These are phyloP conservation scores for Achaetomiella virescens DNA, from an alignment of 495 filamentous ascomycete species.

Conservation along the genomic window DNA sequence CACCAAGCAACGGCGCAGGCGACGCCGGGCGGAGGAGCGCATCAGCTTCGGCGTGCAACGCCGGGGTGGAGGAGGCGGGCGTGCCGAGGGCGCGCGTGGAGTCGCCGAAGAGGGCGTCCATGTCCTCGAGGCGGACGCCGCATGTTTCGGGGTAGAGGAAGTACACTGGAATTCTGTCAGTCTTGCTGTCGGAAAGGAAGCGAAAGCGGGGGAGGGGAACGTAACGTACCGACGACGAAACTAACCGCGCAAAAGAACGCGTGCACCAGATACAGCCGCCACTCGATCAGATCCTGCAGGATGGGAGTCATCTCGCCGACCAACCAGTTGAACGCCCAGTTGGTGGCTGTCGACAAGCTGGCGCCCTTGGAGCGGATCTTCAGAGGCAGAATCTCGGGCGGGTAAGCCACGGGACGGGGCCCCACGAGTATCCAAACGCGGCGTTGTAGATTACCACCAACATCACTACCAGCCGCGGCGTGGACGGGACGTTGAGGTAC, in stretches of 20 bases:
- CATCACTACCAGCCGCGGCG: slow-evolving; percentile 78
- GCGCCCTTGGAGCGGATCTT: slow-evolving; percentile 98
- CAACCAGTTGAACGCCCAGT: slow-evolving; percentile 98
- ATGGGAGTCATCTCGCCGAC: slow-evolving; percentile 93
- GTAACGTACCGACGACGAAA: slow-evolving; percentile 90
- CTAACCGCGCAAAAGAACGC: slow-evolving; percentile 95
- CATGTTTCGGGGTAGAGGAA: slow-evolving; percentile 96
- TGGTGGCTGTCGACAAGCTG: slow-evolving; percentile 90
- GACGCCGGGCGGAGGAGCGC: slow-evolving; percentile 67
- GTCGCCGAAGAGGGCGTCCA: slow-evolving; percentile 88
- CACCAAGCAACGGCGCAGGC: slow-evolving; percentile 70
- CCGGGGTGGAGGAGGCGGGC: slow-evolving; percentile 46
- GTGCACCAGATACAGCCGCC: slow-evolving; percentile 90
- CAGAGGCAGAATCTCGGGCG: slow-evolving; percentile 91
- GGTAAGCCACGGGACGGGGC: slow-evolving; percentile 98
- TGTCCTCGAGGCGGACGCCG: slow-evolving; percentile 91
- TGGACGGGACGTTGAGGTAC: slow-evolving; percentile 70
- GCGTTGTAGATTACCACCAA: slow-evolving; percentile 99
- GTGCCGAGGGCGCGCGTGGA: slow-evolving; percentile 64
- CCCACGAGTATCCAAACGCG: slow-evolving; percentile 98
- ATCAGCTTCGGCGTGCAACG: slow-evolving; percentile 56
- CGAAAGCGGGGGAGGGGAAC: background rate
- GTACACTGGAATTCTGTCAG: slow-evolving; percentile 58
- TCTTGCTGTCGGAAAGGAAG: background rate
- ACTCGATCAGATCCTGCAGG: slow-evolving; percentile 81